Conservation (phyloP, 1,139 yeast species). For the Taphrina betulina region DNA sequence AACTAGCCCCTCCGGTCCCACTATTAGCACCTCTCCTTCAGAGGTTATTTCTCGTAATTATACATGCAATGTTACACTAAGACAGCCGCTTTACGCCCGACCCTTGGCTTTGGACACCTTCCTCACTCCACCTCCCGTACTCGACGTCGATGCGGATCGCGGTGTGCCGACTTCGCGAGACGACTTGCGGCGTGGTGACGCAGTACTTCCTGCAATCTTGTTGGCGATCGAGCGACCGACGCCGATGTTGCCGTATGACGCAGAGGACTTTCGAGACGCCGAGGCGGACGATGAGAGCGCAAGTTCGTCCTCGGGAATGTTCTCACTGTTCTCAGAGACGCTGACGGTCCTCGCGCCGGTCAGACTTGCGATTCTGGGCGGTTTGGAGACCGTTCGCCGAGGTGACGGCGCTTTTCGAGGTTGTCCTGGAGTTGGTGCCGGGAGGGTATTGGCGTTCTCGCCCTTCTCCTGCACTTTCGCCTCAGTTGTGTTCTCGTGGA, state of each 20-base stretch:
- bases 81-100: constrained; percentile 17
- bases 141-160: constrained; percentile 15
- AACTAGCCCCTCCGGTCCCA: too few species aligned
- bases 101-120: constrained; percentile 33
- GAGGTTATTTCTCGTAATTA: too few species aligned
- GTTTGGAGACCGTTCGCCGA: constrained; percentile 22
- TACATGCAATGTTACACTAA: too few species aligned
- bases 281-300: constrained; percentile 4
- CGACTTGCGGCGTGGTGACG: constrained; percentile 24
- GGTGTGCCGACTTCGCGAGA: constrained; percentile 30
- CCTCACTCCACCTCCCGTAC: constrained; percentile 24
- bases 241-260: constrained; percentile 17
- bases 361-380: constrained; percentile 27
- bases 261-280: constrained; percentile 8
- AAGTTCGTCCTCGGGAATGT: constrained; percentile 21
- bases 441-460: constrained; percentile 59
- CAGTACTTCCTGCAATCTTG: constrained; percentile 10
- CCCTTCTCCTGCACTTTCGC: constrained; percentile 29
- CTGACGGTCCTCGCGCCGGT: constrained; percentile 1
- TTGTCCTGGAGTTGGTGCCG: constrained; percentile 92
- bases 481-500: constrained; percentile 38
- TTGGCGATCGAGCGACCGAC: constrained; percentile 9
- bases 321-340: constrained; percentile 13
- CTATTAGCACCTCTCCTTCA: too few species aligned
- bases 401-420: constrained; percentile 63